phyloP scores from a whole-genome alignment of 441 rosid species.

The Mallotus repandus region DNA sequence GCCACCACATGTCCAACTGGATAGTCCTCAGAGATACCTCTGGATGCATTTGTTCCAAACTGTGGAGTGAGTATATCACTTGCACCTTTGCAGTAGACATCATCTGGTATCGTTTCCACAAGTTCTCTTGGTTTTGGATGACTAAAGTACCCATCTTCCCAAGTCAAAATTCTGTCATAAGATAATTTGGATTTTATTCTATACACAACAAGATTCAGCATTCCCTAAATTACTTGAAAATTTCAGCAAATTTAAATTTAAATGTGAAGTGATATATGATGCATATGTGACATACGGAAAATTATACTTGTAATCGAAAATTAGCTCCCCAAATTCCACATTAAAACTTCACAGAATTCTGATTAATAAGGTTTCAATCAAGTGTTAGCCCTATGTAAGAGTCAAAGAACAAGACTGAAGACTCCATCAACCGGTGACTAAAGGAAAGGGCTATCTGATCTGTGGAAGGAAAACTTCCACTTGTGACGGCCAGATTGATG shows the following conservation, averaged over 20 bases:
- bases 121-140: slow-evolving; percentile 33
- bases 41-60: slow-evolving; percentile 17
- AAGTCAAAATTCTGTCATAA: slow-evolving; percentile 48
- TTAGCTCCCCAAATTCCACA: not conserved
- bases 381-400: not conserved
- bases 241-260: not conserved
- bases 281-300: not conserved
- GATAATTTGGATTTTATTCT: not conserved
- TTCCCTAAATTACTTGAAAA: not conserved
- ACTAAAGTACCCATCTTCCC: slow-evolving; percentile 54
- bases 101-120: slow-evolving; percentile 13
- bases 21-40: slow-evolving; percentile 29
- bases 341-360: not conserved
- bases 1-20: slow-evolving; percentile 30
- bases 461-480: too few relatives aligned
- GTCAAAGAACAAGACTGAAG: too few relatives aligned
- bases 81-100: slow-evolving; percentile 18
- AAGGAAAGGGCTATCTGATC: too few relatives aligned
- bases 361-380: not conserved
- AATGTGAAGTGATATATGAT: not conserved
- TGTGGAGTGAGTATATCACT: slow-evolving; percentile 24
- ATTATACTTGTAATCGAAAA: not conserved
- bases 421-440: too few relatives aligned
- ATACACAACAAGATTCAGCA: not conserved
- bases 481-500: too few relatives aligned